Percentiles rank a stretch among this genome's conserved stretches.
Evolutionary conservation across 2,329 filamentous ascomycete genomes (phyloP).

Genomic region (Exophiala sideris): DNA sequence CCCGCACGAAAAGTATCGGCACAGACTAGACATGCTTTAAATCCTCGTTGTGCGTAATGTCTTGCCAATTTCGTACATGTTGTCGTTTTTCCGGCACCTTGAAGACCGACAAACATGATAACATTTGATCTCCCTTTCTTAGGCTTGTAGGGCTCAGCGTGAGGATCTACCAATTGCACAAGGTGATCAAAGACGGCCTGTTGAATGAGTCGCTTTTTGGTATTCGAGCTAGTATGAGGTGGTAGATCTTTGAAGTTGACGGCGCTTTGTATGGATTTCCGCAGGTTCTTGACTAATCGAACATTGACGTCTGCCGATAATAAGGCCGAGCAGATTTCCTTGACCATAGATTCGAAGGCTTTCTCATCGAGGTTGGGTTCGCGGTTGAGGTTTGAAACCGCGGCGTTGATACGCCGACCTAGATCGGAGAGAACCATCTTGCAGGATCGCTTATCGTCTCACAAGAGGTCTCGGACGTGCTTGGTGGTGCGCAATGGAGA

Average conservation of each 20-base stretch:
- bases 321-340: slow-evolving; percentile 93
- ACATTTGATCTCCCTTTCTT: slow-evolving; percentile 96
- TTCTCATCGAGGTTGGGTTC: slow-evolving; percentile 95
- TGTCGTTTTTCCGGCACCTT: slow-evolving; percentile 96
- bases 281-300: slow-evolving; percentile 81
- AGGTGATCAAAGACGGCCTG: slow-evolving; percentile 97
- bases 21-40: slow-evolving; percentile 90
- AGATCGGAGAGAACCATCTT: slow-evolving; percentile 98
- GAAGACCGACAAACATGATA: slow-evolving; percentile 98
- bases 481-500: background rate
- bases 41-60: slow-evolving; percentile 90
- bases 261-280: slow-evolving; percentile 83
- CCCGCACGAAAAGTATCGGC: slow-evolving; percentile 98
- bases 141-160: slow-evolving; percentile 91
- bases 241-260: slow-evolving; percentile 96
- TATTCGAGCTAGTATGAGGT: slow-evolving; percentile 68
- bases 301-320: slow-evolving; percentile 98
- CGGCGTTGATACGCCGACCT: slow-evolving; percentile 95
- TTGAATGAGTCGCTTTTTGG: slow-evolving; percentile 96
- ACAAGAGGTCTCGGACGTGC: background rate
- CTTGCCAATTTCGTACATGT: slow-evolving; percentile 95
- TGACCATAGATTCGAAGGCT: slow-evolving; percentile 97
- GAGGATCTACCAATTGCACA: slow-evolving; percentile 90
- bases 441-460: slow-evolving; percentile 5
- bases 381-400: slow-evolving; percentile 87